Base-by-base conservation (phyloP, 2,329 filamentous ascomycete species). In the Magnaporthiopsis poae region DNA sequence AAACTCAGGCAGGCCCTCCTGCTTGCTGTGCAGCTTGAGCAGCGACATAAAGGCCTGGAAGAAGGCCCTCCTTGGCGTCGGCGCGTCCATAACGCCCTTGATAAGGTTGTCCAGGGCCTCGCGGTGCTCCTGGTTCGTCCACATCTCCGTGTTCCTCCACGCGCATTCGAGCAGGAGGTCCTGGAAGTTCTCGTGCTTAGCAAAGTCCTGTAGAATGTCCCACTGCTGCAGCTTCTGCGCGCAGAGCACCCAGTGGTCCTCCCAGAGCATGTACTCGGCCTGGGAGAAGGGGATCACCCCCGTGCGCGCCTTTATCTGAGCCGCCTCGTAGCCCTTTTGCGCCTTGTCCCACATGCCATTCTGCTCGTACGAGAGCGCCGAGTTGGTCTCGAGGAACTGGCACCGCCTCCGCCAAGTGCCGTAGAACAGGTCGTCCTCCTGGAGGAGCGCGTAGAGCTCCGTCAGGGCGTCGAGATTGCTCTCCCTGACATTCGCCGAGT, bases 291-390 rank as follows among this genome's bases (percentile, higher is more conserved):
- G 94, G 68, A 98, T 87, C n/a, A 94, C 91, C 65, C 93, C 95
- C 0, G 94, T 98, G 62, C 96, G 87, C 61, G 96, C 95, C 77
- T 98, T 99, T 76, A 99, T 92, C 77, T 99, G 96, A 0, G 96
- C 95, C 66, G 89, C 89, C 77, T 99, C 95, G 76, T 98, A 99
- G 80, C 97, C 89, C 73, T 91, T 90, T 78, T 99, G 96, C 0
- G 96, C 93, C 78, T 98, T 98, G 73, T 99, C 95, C 96, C 95
- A 99, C 86, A 98, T 96, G 63, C 95, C 95, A 72, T 96, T 96
- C 75, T 99, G 96, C 79, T 99, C 96, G 72, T 97, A 99, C 0
- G 95, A 99, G 9, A 99, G 81, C 1, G 93, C 95, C 18, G 95
- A 92, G 74, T 99, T 99, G 11, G 93, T 98, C 80, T 99, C 96